Base-by-base conservation (phyloP, 2,329 filamentous ascomycete species). In the Colletotrichum navitas region DNA sequence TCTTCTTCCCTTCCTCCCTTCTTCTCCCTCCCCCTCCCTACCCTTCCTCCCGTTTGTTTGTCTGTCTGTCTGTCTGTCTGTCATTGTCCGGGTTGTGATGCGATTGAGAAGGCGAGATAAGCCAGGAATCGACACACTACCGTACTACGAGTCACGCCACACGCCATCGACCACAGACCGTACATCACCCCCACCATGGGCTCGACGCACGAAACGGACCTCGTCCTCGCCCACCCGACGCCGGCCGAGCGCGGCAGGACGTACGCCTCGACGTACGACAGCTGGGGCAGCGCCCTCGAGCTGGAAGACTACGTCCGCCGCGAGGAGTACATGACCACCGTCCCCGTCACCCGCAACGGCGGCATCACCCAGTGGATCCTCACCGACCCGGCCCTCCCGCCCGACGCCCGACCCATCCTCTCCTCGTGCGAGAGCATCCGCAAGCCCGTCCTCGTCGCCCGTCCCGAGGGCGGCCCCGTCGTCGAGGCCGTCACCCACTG, bases 401-500 rank as follows among this genome's bases (percentile, higher is more conserved):
- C 83, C 0, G 78, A 83, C 34, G 74, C 80, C 24, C 85, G 88
- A 34, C 87, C 85, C 5, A 82, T 93, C 36, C 85, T 92, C 29
- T 89, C 89, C 3, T 88, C 87, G 36, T 92, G 90, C 78, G 91
- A 93, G 80, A 87, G 88, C 12, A 83, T 91, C 63, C 85, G 86
- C 71, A 92, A 92, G 80, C 84, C 83, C 39, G 87, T 88, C 6
- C 77, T 91, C 4, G 81, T 87, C 45, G 81, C 83, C 41, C 74
- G 74, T 24, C 77, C 78, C 0, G 77, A 80, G 7, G 81, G 81
- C 10, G 81, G 81, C 55, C 74, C 75, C 47, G 77, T 81, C 43
- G 76, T 78, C 7, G 89, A 93, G 56, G 88, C 87, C 2, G 83
- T 90, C 12, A 89, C 89, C 21, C 91, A 97, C 81, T 94, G 92